A percentile compares a stretch with the other conserved stretches of the same genome.
Evolutionary conservation across 176 grass and related monocot species (phyloP).

Genomic region (Ampelocalamus luodianensis): DNA sequence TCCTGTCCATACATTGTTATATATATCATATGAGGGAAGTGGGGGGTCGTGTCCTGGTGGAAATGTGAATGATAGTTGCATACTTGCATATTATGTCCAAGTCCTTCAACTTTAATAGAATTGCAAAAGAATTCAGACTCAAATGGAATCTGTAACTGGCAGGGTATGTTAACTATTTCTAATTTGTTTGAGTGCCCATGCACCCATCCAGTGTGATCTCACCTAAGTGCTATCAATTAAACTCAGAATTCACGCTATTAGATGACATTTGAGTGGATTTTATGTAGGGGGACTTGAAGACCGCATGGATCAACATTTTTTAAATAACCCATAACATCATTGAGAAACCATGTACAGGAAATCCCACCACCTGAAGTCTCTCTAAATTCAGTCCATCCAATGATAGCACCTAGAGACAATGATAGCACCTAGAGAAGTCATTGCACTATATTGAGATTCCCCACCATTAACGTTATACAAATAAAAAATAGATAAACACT

Average conservation of each 20-base stretch:
- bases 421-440: constrained; percentile 5
- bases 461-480: background rate
- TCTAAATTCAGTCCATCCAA: constrained; percentile 13
- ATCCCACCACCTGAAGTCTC: constrained; percentile 3
- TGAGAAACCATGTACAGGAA: background rate
- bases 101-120: background rate
- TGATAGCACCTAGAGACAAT: constrained; percentile 12
- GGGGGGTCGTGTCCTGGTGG: background rate
- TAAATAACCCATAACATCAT: background rate
- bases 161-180: background rate
- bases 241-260: background rate
- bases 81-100: background rate
- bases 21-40: background rate
- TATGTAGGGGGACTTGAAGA: background rate
- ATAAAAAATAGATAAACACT: constrained; percentile 15
- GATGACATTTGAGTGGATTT: background rate
- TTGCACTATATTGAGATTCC: background rate
- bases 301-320: background rate
- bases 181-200: background rate
- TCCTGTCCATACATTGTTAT: background rate
- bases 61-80: background rate
- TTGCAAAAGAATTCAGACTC: background rate
- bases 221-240: background rate
- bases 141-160: background rate
- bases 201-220: background rate